These are phyloP conservation scores for Dactylis glomerata DNA, from an alignment of 176 grass and related monocot genomes.

Conservation along the genomic window DNA sequence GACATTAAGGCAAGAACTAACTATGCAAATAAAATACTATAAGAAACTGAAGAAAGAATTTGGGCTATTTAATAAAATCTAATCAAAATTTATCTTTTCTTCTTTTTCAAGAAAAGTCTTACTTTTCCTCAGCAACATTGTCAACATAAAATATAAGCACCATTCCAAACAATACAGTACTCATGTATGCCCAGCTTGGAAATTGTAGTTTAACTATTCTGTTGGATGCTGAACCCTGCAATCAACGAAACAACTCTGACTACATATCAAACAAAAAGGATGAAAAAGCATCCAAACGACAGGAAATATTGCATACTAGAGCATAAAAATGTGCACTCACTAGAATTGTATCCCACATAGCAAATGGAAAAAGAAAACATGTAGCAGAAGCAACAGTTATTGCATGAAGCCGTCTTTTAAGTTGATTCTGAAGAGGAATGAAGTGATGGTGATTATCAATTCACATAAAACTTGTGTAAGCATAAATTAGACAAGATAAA, in stretches of 20 bases:
- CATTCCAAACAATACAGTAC: slow-evolving; percentile 83
- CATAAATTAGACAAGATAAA: slow-evolving; percentile 19
- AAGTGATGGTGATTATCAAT: slow-evolving; percentile 8
- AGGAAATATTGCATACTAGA: neutral
- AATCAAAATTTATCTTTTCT: neutral
- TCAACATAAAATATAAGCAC: slow-evolving; percentile 92
- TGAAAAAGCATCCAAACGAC: neutral
- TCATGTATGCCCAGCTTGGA: slow-evolving; percentile 92
- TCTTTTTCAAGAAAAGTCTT: slow-evolving; percentile 28
- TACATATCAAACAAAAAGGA: slow-evolving; percentile 14
- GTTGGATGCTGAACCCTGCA: slow-evolving; percentile 77
- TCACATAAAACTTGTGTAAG: slow-evolving; percentile 12
- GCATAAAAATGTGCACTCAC: slow-evolving; percentile 52
- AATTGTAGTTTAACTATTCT: slow-evolving; percentile 90
- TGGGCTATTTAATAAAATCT: neutral
- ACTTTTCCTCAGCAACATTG: slow-evolving; percentile 95
- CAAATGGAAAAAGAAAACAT: slow-evolving; percentile 98
- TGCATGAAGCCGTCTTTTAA: slow-evolving; percentile 94
- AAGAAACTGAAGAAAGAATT: slow-evolving; percentile 8
- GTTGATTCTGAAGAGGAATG: slow-evolving; percentile 75
- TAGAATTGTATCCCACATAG: slow-evolving; percentile 98
- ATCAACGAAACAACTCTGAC: slow-evolving; percentile 38
- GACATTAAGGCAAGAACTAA: slow-evolving; percentile 1
- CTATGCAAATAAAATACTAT: neutral
- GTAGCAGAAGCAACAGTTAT: slow-evolving; percentile 92